A percentile compares a stretch with the other conserved stretches of the same genome.
These are phyloP conservation scores for Teratosphaeria viscida DNA, from an alignment of 2,329 filamentous ascomycete genomes.

Conservation along the genomic window DNA sequence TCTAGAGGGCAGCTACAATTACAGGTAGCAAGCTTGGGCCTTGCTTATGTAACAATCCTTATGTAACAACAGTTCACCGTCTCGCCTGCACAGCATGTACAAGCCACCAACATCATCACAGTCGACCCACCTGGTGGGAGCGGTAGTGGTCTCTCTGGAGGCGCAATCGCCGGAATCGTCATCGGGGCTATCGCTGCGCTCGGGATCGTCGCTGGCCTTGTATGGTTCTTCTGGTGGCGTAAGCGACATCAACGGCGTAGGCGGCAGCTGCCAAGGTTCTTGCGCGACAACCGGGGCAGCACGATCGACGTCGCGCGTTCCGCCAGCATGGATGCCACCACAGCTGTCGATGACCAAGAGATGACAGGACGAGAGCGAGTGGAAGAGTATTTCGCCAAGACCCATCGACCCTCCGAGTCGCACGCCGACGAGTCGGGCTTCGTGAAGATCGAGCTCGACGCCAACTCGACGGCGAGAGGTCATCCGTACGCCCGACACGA, in stretches of 20 bases:
- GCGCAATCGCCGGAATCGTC: constrained; percentile 1
- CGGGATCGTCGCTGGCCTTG: neutral
- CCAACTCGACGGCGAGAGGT: neutral
- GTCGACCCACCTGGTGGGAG: neutral
- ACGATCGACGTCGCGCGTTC: neutral
- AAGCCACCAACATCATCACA: neutral
- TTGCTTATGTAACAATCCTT: no score
- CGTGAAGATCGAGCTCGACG: neutral
- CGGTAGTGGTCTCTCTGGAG: neutral
- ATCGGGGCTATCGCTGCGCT: constrained; percentile 1
- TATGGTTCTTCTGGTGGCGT: neutral
- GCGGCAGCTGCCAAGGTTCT: neutral
- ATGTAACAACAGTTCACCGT: constrained; percentile 1
- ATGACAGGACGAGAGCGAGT: neutral
- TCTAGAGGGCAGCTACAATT: no score
- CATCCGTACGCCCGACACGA: neutral
- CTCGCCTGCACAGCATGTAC: neutral
- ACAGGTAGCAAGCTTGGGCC: no score
- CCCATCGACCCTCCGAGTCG: neutral
- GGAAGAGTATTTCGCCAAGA: neutral
- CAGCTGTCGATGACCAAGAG: neutral
- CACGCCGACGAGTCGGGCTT: neutral
- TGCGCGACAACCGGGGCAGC: neutral
- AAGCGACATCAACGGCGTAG: neutral
- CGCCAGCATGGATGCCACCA: neutral